phyloP scores from a whole-genome alignment of 108 stramenopile genomes.

The Epithemia pelagica region DNA sequence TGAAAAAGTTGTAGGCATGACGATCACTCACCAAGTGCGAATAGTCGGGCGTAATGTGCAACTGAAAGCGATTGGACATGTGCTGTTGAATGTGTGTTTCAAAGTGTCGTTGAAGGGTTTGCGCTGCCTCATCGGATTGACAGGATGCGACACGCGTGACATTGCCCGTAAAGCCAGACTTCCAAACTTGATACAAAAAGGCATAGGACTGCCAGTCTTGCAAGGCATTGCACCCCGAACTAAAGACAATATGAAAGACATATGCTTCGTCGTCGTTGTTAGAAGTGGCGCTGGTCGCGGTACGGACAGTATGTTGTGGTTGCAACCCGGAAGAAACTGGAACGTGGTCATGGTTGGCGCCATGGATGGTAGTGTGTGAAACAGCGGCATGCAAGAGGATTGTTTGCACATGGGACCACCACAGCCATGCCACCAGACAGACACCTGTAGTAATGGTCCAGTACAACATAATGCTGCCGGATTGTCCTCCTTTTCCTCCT shows the following conservation, averaged over 20 bases:
- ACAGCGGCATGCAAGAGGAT: too few species aligned
- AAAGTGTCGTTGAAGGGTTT: constrained; percentile 17
- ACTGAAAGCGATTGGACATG: constrained; percentile 48
- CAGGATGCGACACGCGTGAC: constrained; percentile 87
- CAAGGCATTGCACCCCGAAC: constrained; percentile 25
- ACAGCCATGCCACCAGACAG: too few species aligned
- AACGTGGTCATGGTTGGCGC: too few species aligned
- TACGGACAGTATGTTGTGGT: too few species aligned
- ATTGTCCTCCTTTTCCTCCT: too few species aligned
- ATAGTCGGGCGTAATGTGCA: constrained; percentile 73
- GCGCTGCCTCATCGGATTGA: constrained; percentile 14
- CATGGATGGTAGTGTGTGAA: too few species aligned
- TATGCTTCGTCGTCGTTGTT: background rate
- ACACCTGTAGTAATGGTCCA: too few species aligned
- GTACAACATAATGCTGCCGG: too few species aligned
- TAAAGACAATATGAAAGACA: constrained; percentile 11
- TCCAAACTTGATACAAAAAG: constrained; percentile 71
- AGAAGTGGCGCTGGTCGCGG: constrained; percentile 1
- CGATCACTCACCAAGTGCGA: background rate
- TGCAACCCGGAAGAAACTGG: too few species aligned
- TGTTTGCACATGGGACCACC: too few species aligned
- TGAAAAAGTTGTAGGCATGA: constrained; percentile 66
- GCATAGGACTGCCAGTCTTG: constrained; percentile 93
- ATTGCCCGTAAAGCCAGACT: constrained; percentile 69
- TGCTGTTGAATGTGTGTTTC: constrained; percentile 24